These are phyloP conservation scores for Rhizopogon sp. DNA, from an alignment of 768 basidiomycete genomes.

Conservation along the genomic window DNA sequence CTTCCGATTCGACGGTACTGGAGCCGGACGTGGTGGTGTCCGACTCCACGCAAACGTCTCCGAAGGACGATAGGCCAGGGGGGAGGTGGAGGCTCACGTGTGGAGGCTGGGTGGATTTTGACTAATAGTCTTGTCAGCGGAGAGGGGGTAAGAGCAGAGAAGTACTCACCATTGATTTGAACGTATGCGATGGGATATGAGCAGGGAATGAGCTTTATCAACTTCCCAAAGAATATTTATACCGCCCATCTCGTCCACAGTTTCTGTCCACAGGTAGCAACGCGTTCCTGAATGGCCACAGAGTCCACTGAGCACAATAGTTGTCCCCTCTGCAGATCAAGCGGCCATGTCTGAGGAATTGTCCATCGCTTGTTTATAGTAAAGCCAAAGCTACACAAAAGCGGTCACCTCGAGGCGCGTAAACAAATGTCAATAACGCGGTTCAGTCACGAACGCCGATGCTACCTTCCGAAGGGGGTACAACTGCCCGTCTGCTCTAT, in stretches of 20 bases:
- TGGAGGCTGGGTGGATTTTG: not conserved
- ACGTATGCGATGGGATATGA: too few species aligned
- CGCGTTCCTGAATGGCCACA: not conserved
- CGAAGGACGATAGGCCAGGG: not conserved
- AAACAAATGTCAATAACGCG: not conserved
- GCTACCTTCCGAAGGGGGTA: slow-evolving; percentile 14
- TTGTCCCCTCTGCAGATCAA: not conserved
- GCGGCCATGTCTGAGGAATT: not conserved
- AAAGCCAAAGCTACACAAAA: not conserved
- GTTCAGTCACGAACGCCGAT: not conserved
- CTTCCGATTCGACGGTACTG: slow-evolving; percentile 13
- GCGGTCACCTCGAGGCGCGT: not conserved
- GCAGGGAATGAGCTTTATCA: too few species aligned
- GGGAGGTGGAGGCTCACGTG: not conserved
- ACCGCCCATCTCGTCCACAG: not conserved
- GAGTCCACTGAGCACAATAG: not conserved
- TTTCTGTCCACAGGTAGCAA: too few species aligned
- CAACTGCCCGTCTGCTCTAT: slow-evolving; percentile 53
- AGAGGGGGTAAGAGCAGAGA: not conserved
- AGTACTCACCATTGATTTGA: not conserved
- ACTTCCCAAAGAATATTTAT: not conserved
- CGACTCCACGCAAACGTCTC: not conserved
- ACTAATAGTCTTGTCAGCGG: not conserved
- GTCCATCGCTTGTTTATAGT: too few species aligned
- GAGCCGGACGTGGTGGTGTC: not conserved